Evolutionary conservation across 1,284 basidiomycete genomes (phyloP).

Genomic region (Ceratobasidium sp.): DNA sequence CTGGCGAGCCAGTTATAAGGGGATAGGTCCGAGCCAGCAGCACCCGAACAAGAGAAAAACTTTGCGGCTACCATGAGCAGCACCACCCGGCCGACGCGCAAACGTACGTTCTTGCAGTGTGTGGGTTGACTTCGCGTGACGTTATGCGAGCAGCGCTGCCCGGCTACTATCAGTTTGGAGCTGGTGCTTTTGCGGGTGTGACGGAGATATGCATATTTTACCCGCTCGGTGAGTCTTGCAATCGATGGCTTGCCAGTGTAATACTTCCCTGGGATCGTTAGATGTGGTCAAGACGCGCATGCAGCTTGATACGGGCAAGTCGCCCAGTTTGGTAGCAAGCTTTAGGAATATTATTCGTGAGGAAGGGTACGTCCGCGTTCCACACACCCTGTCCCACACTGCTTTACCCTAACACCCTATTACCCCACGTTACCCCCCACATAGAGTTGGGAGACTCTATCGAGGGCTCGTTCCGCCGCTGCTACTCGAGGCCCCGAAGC

Average conservation of each 20-base stretch:
- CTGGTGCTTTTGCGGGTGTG: constrained; percentile 87
- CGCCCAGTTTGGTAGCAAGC: constrained; percentile 78
- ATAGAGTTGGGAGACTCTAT: constrained; percentile 82
- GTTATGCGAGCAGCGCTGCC: constrained; percentile 66
- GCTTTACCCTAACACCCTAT: constrained; percentile 45
- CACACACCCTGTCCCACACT: constrained; percentile 1
- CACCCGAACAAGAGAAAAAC: background rate
- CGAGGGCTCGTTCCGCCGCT: constrained; percentile 93
- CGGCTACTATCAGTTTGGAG: constrained; percentile 85
- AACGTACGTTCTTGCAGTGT: constrained; percentile 14
- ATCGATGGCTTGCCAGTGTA: constrained; percentile 27
- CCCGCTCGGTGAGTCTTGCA: constrained; percentile 73
- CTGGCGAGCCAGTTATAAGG: background rate
- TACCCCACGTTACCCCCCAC: background rate
- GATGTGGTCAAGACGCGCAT: constrained; percentile 93
- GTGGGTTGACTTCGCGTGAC: background rate
- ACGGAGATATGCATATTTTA: constrained; percentile 92
- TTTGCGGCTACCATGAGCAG: constrained; percentile 15
- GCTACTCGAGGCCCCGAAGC: constrained; percentile 95
- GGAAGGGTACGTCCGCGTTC: constrained; percentile 73
- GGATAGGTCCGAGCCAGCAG: background rate
- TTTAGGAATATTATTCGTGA: constrained; percentile 77
- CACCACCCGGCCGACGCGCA: constrained; percentile 16
- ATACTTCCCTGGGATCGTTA: constrained; percentile 22
- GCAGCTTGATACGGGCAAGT: constrained; percentile 89